phyloP scores from a whole-genome alignment of 495 filamentous ascomycete genomes.

The Hypoxylon rickii region DNA sequence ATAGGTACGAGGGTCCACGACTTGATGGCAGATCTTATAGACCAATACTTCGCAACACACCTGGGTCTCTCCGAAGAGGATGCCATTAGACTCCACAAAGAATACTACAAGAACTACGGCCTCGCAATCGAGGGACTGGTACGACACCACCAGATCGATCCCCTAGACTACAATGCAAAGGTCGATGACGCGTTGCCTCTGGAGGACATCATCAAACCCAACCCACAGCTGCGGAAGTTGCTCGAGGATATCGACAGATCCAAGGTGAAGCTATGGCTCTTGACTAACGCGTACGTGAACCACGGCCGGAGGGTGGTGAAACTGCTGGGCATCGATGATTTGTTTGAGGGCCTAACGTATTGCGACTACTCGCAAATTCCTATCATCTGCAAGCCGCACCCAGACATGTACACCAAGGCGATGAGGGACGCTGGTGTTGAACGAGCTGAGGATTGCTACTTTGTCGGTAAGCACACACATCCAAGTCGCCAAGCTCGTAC shows the following conservation, averaged over 20 bases:
- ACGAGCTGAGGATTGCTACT: conserved; percentile 69
- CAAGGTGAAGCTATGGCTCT: conserved; percentile 88
- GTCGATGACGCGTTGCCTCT: conserved; percentile 96
- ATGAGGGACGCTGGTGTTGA: conserved; percentile 66
- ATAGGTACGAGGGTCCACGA: conserved; percentile 71
- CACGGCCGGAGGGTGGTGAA: conserved; percentile 83
- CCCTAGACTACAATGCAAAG: conserved; percentile 89
- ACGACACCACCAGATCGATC: conserved; percentile 91
- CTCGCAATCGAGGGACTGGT: conserved; percentile 95
- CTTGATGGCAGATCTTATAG: conserved; percentile 75
- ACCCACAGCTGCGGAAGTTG: conserved; percentile 72
- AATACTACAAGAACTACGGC: conserved; percentile 95
- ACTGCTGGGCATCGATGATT: conserved; percentile 78
- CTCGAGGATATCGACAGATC: conserved; percentile 75
- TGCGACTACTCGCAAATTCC: conserved; percentile 76
- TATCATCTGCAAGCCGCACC: conserved; percentile 83
- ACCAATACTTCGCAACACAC: conserved; percentile 80
- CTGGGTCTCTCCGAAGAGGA: conserved; percentile 73
- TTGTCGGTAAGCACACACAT: conserved; percentile 68
- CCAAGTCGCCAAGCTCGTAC: neutral
- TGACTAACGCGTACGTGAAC: conserved; percentile 94
- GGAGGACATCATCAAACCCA: conserved; percentile 76
- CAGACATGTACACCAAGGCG: conserved; percentile 84
- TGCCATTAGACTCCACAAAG: conserved; percentile 77
- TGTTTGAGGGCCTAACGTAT: conserved; percentile 91